phyloP scores from a whole-genome alignment of 805 yeast species.

The Suhomyces pyralidae region DNA sequence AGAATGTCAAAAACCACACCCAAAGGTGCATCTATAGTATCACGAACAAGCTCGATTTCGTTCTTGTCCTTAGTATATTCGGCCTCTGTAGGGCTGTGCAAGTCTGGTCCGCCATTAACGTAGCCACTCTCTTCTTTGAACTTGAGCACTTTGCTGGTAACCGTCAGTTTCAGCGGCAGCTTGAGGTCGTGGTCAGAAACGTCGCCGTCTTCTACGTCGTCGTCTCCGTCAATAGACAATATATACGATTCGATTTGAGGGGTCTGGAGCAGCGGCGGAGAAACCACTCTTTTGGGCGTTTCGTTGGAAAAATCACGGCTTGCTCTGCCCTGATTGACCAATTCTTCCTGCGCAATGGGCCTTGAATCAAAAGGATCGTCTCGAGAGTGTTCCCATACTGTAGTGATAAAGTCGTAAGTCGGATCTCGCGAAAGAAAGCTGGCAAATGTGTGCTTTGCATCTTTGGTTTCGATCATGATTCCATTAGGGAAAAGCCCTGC shows the following conservation, averaged over 20 bases:
- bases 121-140: conserved; percentile 16
- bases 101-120: conserved; percentile 35
- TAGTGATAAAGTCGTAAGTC: conserved; percentile 49
- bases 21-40: conserved; percentile 56
- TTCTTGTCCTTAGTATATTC: conserved; percentile 37
- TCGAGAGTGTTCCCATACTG: conserved; percentile 47
- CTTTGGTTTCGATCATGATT: conserved; percentile 58
- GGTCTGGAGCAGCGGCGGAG: conserved; percentile 2
- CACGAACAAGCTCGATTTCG: conserved; percentile 58
- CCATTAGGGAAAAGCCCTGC: conserved; percentile 72
- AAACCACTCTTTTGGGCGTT: background rate
- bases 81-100: conserved; percentile 47
- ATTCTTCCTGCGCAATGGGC: conserved; percentile 3
- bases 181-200: conserved; percentile 17
- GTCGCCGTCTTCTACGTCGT: conserved; percentile 17
- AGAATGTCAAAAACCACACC: conserved; percentile 58
- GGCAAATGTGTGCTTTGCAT: conserved; percentile 62
- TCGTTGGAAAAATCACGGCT: conserved; percentile 16
- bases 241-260: conserved; percentile 16
- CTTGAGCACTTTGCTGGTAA: conserved; percentile 11
- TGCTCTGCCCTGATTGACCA: background rate
- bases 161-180: background rate
- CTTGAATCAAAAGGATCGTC: background rate
- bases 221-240: conserved; percentile 15
- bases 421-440: conserved; percentile 61